Evolutionary conservation across 305 asterid genomes (phyloP), one percentile per base, ranked within the genome.

Genomic region (Fraxinus sp.): DNA sequence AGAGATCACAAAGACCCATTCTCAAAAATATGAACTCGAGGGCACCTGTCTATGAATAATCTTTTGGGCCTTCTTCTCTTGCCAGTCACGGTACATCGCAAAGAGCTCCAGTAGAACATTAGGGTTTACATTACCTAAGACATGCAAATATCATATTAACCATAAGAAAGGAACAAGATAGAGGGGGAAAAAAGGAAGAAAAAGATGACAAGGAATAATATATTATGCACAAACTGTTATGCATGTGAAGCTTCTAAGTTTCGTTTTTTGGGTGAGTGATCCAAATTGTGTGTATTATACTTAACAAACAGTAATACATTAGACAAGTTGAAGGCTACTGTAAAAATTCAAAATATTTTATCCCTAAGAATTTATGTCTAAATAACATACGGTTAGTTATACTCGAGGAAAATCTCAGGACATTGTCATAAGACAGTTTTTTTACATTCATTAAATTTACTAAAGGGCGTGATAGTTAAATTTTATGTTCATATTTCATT

Each of bases 41-140:
- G 62, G 85, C 70, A 93, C 98, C 98, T 94, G 98, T 89, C 92
- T 91, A 85, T 85, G 88, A 81, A 82, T 86, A 80, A 94, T 92
- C 52, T 77, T 90, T 85, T 87, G 90, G 28, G 93, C 89, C 83
- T 90, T 90, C 84, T 87, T 88, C 87, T 93, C 98, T 86, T 93
- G 95, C 99, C 97, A 94, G 64, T 92, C 90, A 33, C 93, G 97
- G 84, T 90, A 94, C 82, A 91, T 81, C 18, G 95, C 87, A 87
- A 96, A 93, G 86, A 96, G 96, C 90, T 96, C 98, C 84, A 93
- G 90, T 81, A 96, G 91, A 75, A 94, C 92, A 85, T 92, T 92
- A 83, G 98, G 98, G 84, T 92, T 84, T 81, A 96, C 88, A 9
- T 91, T 88, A 79, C 97, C 98, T 94, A 82, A 74, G 87, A 78